phyloP scores from a whole-genome alignment of 2,329 filamentous ascomycete species.

The Phyllosticta paracitricarpa region DNA sequence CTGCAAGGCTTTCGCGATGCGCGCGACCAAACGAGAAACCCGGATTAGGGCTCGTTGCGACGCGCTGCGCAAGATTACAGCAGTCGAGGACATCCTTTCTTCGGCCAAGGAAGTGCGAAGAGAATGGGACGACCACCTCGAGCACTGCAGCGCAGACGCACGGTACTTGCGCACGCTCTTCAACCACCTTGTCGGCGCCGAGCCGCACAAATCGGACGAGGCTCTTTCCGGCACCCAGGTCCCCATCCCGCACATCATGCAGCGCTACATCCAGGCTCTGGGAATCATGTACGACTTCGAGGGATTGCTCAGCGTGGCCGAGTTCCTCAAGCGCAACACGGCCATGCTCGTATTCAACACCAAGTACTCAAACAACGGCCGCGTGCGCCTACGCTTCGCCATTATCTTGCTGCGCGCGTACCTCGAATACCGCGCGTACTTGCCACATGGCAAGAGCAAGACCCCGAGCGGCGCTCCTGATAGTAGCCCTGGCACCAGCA shows the following conservation, averaged over 20 bases:
- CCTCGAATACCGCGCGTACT: slow-evolving; percentile 21
- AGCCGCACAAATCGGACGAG: neutral
- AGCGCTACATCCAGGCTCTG: slow-evolving; percentile 54
- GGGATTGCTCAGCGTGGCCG: slow-evolving; percentile 43
- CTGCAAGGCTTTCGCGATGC: neutral
- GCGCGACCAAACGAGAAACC: neutral
- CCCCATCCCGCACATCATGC: slow-evolving; percentile 39
- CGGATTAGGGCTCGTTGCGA: neutral
- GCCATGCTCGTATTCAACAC: neutral
- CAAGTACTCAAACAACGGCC: slow-evolving; percentile 30
- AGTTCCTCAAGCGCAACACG: neutral
- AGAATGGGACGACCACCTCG: neutral
- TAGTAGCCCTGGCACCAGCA: slow-evolving; percentile 4
- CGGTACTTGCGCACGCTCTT: slow-evolving; percentile 7
- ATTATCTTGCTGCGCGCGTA: slow-evolving; percentile 33
- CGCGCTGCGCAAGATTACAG: neutral
- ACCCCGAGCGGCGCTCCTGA: slow-evolving; percentile 14
- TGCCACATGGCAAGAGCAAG: neutral
- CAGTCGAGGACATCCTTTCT: neutral
- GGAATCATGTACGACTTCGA: slow-evolving; percentile 50
- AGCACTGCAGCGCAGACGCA: neutral
- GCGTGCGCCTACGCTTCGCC: slow-evolving; percentile 28
- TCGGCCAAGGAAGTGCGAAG: neutral
- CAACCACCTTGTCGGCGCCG: neutral
- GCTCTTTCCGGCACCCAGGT: slow-evolving; percentile 26